Evolutionary conservation across 352 stramenopile species (phyloP).

Genomic region (Pythium oligandrum): DNA sequence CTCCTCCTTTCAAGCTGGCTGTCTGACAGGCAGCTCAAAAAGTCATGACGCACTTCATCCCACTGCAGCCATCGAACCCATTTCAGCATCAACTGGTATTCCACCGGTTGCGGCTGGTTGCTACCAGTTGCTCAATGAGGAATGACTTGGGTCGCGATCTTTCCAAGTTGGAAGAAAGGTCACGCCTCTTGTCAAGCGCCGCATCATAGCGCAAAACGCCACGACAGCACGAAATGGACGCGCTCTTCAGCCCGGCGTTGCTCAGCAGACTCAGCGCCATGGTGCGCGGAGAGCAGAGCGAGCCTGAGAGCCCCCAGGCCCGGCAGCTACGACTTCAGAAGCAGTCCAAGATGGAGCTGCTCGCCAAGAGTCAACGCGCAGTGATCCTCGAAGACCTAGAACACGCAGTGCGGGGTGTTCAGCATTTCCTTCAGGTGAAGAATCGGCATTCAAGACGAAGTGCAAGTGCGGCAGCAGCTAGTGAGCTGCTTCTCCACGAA

Average conservation of each 20-base stretch:
- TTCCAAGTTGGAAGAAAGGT: constrained; percentile 10
- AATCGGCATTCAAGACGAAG: neutral
- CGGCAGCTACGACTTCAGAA: constrained; percentile 35
- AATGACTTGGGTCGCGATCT: constrained; percentile 17
- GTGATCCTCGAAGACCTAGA: constrained; percentile 82
- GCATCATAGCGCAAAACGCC: neutral
- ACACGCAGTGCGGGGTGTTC: constrained; percentile 48
- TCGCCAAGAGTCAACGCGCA: constrained; percentile 69
- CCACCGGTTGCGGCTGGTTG: constrained; percentile 1
- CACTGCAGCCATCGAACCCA: too few species aligned
- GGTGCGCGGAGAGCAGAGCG: constrained; percentile 24
- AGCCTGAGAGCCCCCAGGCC: constrained; percentile 54
- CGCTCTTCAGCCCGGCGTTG: constrained; percentile 34
- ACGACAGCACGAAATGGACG: constrained; percentile 32
- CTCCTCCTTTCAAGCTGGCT: too few species aligned
- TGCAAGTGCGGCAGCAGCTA: constrained; percentile 5
- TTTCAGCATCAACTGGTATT: neutral
- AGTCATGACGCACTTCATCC: too few species aligned
- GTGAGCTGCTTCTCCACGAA: neutral
- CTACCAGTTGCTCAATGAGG: constrained; percentile 7
- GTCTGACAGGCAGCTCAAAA: too few species aligned
- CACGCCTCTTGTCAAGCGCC: neutral
- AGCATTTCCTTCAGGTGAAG: constrained; percentile 47
- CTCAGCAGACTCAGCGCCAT: constrained; percentile 34
- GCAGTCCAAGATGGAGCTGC: constrained; percentile 51